A percentile compares a stretch with the other conserved stretches of the same genome.
These are phyloP conservation scores for Leucocoprinus birnbaumii DNA, from an alignment of 768 basidiomycete genomes.

Conservation along the genomic window DNA sequence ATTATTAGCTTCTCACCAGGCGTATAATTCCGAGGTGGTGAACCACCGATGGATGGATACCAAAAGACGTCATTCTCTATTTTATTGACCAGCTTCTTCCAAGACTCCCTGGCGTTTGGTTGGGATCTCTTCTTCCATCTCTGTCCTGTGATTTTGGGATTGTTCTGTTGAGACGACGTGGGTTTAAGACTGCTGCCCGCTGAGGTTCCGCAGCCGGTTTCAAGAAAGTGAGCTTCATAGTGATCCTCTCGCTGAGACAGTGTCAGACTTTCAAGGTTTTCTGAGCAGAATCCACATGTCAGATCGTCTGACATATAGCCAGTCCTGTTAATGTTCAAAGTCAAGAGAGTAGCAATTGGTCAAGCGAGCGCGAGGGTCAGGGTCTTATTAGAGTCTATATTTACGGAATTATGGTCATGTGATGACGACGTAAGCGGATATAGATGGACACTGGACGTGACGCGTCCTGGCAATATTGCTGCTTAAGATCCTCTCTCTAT, in stretches of 20 bases:
- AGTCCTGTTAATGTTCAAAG: not conserved
- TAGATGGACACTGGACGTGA: conserved; percentile 29
- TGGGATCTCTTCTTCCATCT: conserved; percentile 17
- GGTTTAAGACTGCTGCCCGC: not conserved
- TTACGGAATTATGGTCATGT: conserved; percentile 7
- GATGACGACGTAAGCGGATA: conserved; percentile 25
- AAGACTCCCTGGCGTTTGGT: conserved; percentile 4
- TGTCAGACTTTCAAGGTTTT: conserved; percentile 36
- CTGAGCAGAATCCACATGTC: conserved; percentile 51
- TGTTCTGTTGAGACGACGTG: not conserved
- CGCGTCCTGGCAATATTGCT: conserved; percentile 38
- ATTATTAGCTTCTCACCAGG: conserved; percentile 43
- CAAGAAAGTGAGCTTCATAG: conserved; percentile 48
- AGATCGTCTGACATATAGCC: conserved; percentile 8
- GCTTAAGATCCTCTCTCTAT: conserved; percentile 16
- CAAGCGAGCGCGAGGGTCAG: not conserved
- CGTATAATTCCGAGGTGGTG: conserved; percentile 53
- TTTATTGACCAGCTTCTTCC: conserved; percentile 15
- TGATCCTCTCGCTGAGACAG: conserved; percentile 44
- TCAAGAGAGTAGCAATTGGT: not conserved
- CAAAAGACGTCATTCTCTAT: conserved; percentile 57
- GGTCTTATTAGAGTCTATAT: no score
- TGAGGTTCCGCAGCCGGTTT: not conserved
- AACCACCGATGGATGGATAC: conserved; percentile 41
- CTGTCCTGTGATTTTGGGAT: not conserved